Evolutionary conservation across 1,139 yeast species (phyloP), one percentile per base, ranked within the genome.

Genomic region (Pneumocystis murina): DNA sequence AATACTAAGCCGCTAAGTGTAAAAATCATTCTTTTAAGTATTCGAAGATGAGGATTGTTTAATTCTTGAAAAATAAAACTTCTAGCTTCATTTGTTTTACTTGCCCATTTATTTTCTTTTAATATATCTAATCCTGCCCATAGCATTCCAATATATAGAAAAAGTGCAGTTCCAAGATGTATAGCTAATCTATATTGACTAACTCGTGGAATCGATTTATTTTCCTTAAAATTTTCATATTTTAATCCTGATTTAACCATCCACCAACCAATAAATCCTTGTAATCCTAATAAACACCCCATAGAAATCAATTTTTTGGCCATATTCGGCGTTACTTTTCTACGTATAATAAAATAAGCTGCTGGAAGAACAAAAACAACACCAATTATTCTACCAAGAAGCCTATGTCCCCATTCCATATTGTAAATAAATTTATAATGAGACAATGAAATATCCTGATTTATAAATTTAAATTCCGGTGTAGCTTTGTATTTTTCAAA

Each of bases 251-350:
- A 88, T 71, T 87, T 85, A 65, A 94, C 98, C 99, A 94, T 94
- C 99, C 99, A 94, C 98, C 98, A 94, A 54, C 98, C 98, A 70
- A 94, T 86, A 64, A 85, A 86, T 61, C 98, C 98, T 78, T 94
- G 98, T 61, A 94, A 77, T 14, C 96, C 98, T 65, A 94, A 79
- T 63, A 92, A 77, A 0, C 81, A 84, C 58, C 95, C 82, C 62
- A 94, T 81, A 1, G 87, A 86, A 35, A 87, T 75, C 24, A 92
- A 78, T 67, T 90, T 80, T 33, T 41, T 54, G 28, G 60, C 40
- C 2, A 88, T 85, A 68, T 83, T 84, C 1, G 82, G 75, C 2
- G 90, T 84, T n/a, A 91, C 83, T 69, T 78, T 83, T 60, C 83
- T 82, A 0, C 84, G 76, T 39, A 79, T 77, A 73, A 90, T 85